These are phyloP conservation scores for Zymoseptoria tritici DNA, from an alignment of 2,329 filamentous ascomycete species.

Conservation along the genomic window DNA sequence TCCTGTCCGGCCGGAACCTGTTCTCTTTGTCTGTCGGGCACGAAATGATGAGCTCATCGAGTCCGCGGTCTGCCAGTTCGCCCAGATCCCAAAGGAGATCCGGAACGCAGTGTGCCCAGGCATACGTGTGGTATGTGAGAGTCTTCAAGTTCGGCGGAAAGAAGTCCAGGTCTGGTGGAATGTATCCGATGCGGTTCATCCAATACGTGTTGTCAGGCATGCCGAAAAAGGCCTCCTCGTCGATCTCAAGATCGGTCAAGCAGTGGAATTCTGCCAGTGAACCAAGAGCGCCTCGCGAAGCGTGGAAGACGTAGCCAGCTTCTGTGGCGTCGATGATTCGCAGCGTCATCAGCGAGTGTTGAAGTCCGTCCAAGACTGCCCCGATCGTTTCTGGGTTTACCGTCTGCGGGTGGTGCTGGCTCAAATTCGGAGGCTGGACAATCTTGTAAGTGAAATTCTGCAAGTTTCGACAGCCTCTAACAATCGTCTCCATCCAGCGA, in stretches of 20 bases:
- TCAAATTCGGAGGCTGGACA: not conserved
- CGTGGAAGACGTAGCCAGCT: not conserved
- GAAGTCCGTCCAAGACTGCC: not conserved
- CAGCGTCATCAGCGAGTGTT: not conserved
- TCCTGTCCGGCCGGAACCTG: not conserved
- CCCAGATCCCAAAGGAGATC: not conserved
- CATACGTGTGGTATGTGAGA: not conserved
- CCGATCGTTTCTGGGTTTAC: not conserved
- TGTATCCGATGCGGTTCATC: not conserved
- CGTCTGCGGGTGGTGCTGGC: not conserved
- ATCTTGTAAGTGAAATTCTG: not conserved
- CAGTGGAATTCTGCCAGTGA: not conserved
- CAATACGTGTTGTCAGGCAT: not conserved
- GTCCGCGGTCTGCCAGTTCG: not conserved
- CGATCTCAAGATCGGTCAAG: not conserved
- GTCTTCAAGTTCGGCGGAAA: not conserved
- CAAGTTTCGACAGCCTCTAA: not conserved
- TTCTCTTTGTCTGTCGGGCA: not conserved
- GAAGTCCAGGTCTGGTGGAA: not conserved
- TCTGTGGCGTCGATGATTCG: not conserved
- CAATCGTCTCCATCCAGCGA: not conserved
- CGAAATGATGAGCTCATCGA: not conserved
- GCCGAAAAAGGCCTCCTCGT: not conserved
- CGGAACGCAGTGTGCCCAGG: not conserved
- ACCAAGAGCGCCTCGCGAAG: not conserved